Percentiles rank a stretch among this genome's conserved stretches.
These are phyloP conservation scores for Spathaspora passalidarum DNA, from an alignment of 805 yeast genomes.

Conservation along the genomic window DNA sequence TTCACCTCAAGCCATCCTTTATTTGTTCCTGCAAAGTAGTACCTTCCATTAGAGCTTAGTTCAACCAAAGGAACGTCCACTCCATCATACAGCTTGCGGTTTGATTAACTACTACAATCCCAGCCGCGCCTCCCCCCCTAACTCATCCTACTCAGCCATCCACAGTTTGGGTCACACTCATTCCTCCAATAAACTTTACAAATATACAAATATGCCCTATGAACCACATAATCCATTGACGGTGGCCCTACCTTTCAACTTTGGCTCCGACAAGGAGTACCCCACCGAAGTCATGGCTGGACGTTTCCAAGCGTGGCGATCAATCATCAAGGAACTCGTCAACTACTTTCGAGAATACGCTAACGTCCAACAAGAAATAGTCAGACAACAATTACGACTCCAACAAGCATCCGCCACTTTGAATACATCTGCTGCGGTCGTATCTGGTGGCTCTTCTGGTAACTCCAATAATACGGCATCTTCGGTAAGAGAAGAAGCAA, in stretches of 20 bases:
- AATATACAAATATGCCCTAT: slow-evolving; percentile 7
- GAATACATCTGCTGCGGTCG: slow-evolving; percentile 5
- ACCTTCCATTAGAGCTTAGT: too few species aligned
- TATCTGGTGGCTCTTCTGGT: neutral
- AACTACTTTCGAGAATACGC: slow-evolving; percentile 77
- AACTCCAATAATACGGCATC: slow-evolving; percentile 3
- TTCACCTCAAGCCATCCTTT: too few species aligned
- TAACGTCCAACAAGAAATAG: slow-evolving; percentile 82
- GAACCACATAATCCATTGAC: slow-evolving; percentile 33
- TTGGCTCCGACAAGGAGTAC: slow-evolving; percentile 30
- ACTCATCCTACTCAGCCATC: neutral
- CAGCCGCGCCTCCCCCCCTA: neutral
- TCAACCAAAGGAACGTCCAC: too few species aligned
- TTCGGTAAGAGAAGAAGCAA: slow-evolving; percentile 22
- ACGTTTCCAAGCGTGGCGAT: slow-evolving; percentile 85
- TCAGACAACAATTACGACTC: slow-evolving; percentile 75
- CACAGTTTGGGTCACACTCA: neutral
- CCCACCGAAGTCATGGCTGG: slow-evolving; percentile 88
- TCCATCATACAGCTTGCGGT: too few species aligned
- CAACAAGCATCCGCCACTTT: slow-evolving; percentile 56
- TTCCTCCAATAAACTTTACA: too few species aligned
- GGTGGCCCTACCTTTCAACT: slow-evolving; percentile 37
- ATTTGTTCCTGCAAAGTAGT: too few species aligned
- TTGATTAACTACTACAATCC: too few species aligned
- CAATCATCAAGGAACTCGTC: slow-evolving; percentile 69